A percentile compares a stretch with the other conserved stretches of the same genome.
Evolutionary conservation across 2,329 filamentous ascomycete genomes (phyloP).

Genomic region (Magnaporthales sp.): DNA sequence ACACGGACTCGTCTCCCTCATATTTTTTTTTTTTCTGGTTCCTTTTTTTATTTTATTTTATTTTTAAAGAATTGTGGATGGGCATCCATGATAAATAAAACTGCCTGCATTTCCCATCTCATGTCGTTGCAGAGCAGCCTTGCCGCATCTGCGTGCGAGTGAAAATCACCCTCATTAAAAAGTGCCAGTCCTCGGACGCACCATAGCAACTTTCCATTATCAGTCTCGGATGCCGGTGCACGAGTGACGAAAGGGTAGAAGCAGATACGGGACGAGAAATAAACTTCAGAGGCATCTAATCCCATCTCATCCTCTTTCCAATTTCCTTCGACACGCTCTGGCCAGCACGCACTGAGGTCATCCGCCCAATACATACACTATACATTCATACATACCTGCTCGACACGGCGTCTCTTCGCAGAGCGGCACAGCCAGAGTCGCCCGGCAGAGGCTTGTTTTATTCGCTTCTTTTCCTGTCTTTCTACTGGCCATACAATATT

Average conservation of each 20-base stretch:
- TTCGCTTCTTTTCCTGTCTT: not conserved
- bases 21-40: not conserved
- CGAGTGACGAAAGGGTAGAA: not conserved
- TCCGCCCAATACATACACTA: not conserved
- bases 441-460: not conserved
- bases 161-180: not conserved
- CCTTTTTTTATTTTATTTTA: not conserved
- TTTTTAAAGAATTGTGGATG: not conserved
- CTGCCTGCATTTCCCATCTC: not conserved
- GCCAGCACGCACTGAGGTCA: conserved; percentile 1
- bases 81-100: not conserved
- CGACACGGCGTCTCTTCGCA: not conserved
- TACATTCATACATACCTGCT: not conserved
- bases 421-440: not conserved
- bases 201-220: not conserved
- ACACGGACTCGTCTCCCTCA: not conserved
- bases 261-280: conserved; percentile 1
- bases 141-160: not conserved
- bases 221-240: not conserved
- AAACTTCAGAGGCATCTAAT: conserved; percentile 1
- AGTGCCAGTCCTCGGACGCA: not conserved
- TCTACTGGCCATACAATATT: conserved; percentile 2
- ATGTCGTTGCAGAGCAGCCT: not conserved
- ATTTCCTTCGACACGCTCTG: not conserved
- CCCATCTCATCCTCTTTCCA: not conserved